Evolutionary conservation across 805 yeast species (phyloP).

Genomic region (Candida takata): DNA sequence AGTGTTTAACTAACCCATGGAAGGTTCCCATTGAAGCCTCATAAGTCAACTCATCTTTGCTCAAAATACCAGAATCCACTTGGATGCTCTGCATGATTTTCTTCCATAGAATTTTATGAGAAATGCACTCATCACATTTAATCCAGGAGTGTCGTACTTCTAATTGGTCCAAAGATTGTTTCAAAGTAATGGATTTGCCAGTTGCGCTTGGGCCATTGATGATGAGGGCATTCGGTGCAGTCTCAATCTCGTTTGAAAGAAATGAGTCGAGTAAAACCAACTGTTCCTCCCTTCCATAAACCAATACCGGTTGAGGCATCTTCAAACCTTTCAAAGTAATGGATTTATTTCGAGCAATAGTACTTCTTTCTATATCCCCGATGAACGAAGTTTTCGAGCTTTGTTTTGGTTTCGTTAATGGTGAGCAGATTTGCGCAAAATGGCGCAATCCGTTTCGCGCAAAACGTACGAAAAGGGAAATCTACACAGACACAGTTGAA

Average conservation of each 20-base stretch:
- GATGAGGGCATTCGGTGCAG: conserved; percentile 8
- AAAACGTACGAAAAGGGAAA: no score
- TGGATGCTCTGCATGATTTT: conserved; percentile 9
- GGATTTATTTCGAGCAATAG: no score
- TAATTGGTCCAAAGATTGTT: conserved; percentile 5
- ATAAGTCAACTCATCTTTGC: conserved; percentile 3
- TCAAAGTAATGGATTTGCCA: conserved; percentile 18
- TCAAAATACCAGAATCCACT: conserved; percentile 9
- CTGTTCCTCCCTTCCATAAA: conserved; percentile 15
- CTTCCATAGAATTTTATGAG: conserved; percentile 20
- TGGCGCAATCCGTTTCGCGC: no score
- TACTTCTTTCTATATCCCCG: no score
- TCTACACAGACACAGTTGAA: no score
- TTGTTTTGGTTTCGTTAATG: no score
- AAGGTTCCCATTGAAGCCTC: conserved; percentile 16
- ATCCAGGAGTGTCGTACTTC: conserved; percentile 14
- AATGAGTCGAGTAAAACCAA: conserved; percentile 12
- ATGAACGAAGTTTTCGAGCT: no score
- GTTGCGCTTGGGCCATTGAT: conserved; percentile 19
- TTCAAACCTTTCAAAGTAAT: no score
- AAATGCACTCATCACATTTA: conserved; percentile 22
- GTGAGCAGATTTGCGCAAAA: no score
- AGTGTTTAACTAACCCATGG: conserved; percentile 16
- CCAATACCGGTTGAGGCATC: no score
- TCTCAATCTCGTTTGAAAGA: conserved; percentile 4